Evolutionary conservation across 2,329 filamentous ascomycete genomes (phyloP).

Genomic region (Exophiala aquamarina): DNA sequence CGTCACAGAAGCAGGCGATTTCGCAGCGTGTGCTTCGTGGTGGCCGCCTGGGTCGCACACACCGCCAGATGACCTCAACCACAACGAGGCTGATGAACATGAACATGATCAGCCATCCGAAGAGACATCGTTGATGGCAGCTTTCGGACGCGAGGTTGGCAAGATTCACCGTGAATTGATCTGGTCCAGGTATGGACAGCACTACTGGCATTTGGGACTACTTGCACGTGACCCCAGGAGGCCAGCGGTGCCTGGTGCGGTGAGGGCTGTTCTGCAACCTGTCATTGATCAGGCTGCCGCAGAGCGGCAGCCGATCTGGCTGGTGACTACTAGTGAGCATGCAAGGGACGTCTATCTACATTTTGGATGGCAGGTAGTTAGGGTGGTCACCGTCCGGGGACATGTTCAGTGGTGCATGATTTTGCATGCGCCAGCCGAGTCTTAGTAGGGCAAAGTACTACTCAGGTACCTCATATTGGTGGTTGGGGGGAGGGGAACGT

Average conservation of each 20-base stretch:
- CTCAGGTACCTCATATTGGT: too few relatives aligned
- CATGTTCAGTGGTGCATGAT: constrained; percentile 3
- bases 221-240: constrained; percentile 4
- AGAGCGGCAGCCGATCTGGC: constrained; percentile 13
- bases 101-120: not conserved
- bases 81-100: not conserved
- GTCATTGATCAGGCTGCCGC: constrained; percentile 8
- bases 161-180: not conserved
- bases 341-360: constrained; percentile 15
- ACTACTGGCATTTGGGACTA: constrained; percentile 1
- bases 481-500: too few relatives aligned
- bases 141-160: not conserved
- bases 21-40: constrained; percentile 1
- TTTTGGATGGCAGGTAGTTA: constrained; percentile 12
- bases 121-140: not conserved
- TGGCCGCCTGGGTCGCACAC: constrained; percentile 1
- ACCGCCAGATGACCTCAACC: not conserved
- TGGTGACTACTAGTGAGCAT: constrained; percentile 9
- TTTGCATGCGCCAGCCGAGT: too few relatives aligned
- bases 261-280: constrained; percentile 16
- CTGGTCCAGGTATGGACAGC: constrained; percentile 2
- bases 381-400: not conserved
- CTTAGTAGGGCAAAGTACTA: too few relatives aligned
- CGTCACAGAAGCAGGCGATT: constrained; percentile 4
- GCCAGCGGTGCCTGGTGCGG: constrained; percentile 6